Evolutionary conservation across 2,329 filamentous ascomycete genomes (phyloP).

Genomic region (Penicillium brasilianum): DNA sequence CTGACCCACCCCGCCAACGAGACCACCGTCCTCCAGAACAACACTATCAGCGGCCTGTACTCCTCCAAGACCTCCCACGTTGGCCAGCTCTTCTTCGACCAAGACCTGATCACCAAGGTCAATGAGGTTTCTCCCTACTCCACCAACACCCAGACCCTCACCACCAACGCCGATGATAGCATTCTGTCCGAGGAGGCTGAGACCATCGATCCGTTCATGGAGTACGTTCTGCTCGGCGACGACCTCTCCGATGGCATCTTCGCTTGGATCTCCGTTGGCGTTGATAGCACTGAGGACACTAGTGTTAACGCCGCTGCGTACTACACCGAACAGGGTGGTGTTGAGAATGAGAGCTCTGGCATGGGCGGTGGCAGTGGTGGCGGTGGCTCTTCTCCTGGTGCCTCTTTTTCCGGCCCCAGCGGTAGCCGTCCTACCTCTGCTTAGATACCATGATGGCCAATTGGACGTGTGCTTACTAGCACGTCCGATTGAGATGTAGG

Average conservation of each 20-base stretch:
- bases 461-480: background rate
- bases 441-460: background rate
- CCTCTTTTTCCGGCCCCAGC: slow-evolving; percentile 9
- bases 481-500: background rate
- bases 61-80: slow-evolving; percentile 59
- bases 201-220: slow-evolving; percentile 62
- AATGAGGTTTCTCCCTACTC: slow-evolving; percentile 55
- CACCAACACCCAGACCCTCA: slow-evolving; percentile 54
- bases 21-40: slow-evolving; percentile 52
- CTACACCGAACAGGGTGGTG: slow-evolving; percentile 42
- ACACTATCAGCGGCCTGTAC: slow-evolving; percentile 56
- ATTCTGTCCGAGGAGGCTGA: slow-evolving; percentile 57
- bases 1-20: slow-evolving; percentile 39
- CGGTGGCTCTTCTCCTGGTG: slow-evolving; percentile 14
- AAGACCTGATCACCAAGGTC: slow-evolving; percentile 60
- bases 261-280: slow-evolving; percentile 59
- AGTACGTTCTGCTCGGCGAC: slow-evolving; percentile 63
- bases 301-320: slow-evolving; percentile 37
- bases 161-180: slow-evolving; percentile 57
- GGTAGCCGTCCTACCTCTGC: background rate
- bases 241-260: slow-evolving; percentile 57
- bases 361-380: slow-evolving; percentile 21
- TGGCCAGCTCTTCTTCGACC: slow-evolving; percentile 69
- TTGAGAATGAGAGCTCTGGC: slow-evolving; percentile 35
- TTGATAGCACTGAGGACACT: slow-evolving; percentile 48